A percentile compares a stretch with the other conserved stretches of the same genome.
phyloP scores from a whole-genome alignment of 306 rosid species.

The Myrica gale region DNA sequence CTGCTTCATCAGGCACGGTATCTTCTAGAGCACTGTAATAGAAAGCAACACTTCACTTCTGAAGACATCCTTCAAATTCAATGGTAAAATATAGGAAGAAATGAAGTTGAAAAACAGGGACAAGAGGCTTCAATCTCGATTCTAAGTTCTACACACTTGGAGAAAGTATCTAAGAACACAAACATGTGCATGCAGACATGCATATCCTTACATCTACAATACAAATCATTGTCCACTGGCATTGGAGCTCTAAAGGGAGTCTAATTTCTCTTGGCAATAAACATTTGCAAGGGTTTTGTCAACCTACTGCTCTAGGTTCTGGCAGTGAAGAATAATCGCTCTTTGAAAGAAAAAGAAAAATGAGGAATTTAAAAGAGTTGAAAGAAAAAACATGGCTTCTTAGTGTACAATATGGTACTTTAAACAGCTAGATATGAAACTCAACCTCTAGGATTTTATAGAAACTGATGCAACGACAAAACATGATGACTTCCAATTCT shows the following conservation, averaged over 20 bases:
- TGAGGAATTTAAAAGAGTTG: neutral
- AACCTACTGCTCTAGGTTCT: neutral
- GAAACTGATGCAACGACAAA: neutral
- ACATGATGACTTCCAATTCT: neutral
- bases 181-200: neutral
- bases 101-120: neutral
- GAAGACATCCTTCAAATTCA: conserved; percentile 4
- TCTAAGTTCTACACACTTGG: neutral
- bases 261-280: neutral
- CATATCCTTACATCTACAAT: neutral
- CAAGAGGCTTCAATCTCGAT: neutral
- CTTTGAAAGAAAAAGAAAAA: neutral
- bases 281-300: neutral
- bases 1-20: conserved; percentile 73
- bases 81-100: conserved; percentile 4
- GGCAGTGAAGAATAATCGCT: neutral
- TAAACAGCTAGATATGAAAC: no score
- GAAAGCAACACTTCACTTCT: conserved; percentile 13
- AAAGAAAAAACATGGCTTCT: neutral
- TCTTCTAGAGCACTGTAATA: conserved; percentile 80
- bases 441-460: neutral
- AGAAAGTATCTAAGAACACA: neutral
- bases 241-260: neutral
- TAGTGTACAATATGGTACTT: no score
- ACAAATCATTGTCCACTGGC: neutral